Evolutionary conservation across 768 basidiomycete genomes (phyloP), one percentile per base, ranked within the genome.

Genomic region (Dendrothele bispora): DNA sequence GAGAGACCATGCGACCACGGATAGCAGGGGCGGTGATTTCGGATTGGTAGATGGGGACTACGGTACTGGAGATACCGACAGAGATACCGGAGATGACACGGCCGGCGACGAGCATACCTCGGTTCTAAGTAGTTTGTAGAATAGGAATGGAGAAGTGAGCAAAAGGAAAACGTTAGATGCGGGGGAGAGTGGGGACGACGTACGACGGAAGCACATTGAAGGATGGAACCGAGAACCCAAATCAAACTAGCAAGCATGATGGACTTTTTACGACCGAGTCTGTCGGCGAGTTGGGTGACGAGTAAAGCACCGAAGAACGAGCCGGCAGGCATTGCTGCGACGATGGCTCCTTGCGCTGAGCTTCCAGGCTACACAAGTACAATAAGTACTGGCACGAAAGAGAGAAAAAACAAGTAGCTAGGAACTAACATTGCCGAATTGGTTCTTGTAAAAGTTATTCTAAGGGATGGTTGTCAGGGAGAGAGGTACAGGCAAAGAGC

Each of bases 321-420:
- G 34, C 83, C 86, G 3, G 84, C 86, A 15, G 86, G 86, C 86
- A 89, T 88, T 32, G 85, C 66, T 3, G 87, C 86, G n/a, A 86
- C 82, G 37, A 88, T 88, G 15, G 75, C 86, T 26, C 86, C 86
- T 68, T 87, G 85, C 6, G 72, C 77, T 45, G 68, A 73, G 5
- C 80, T 69, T 18, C 62, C 58, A 4, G 84, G 85, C 74, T 77
- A 43, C 7, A 21, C 1, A 17, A n/a, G 5, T 35, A 26, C 8
- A 43, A 18, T 11, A n/a, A n/a, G 24, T n/a, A 17, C 24, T 15
- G 18, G 11, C 7, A 24, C 17, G 27, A 11, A 27, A 45, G 11
- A 29, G 25, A 32, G 14, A 12, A 30, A 12, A 42, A 22, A 30
- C 18, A n/a, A 10, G 12, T 18, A 20, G 12, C 20, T 20, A 38